Evolutionary conservation across 345 rosid genomes (phyloP).

Genomic region (Pistacia vera): DNA sequence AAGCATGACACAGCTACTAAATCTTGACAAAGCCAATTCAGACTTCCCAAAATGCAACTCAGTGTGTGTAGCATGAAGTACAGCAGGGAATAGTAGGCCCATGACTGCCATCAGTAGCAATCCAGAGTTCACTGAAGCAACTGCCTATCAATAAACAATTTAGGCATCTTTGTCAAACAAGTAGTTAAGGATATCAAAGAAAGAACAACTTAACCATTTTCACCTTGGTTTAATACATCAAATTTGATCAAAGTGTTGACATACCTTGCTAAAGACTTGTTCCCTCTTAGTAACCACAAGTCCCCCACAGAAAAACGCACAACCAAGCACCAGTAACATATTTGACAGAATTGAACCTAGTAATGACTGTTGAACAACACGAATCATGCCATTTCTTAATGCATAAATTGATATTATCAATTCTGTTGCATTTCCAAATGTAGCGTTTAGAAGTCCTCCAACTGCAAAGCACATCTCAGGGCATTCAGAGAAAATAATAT

Average conservation of each 20-base stretch:
- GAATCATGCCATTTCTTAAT: constrained; percentile 41
- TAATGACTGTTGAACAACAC: constrained; percentile 58
- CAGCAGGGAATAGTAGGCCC: constrained; percentile 51
- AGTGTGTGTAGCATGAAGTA: constrained; percentile 50
- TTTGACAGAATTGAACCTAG: constrained; percentile 56
- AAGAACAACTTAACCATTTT: background rate
- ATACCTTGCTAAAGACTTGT: constrained; percentile 48
- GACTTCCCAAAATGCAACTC: constrained; percentile 56
- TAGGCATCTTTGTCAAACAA: background rate
- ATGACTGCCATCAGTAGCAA: constrained; percentile 54
- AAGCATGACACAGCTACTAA: constrained; percentile 58
- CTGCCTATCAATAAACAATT: constrained; percentile 35
- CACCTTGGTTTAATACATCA: background rate
- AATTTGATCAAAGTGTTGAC: background rate
- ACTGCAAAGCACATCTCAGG: constrained; percentile 32
- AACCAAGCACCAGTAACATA: constrained; percentile 62
- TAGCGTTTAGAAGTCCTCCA: constrained; percentile 55
- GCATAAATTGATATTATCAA: constrained; percentile 55
- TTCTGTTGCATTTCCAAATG: constrained; percentile 58
- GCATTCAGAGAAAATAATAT: background rate
- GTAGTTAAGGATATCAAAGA: too few relatives aligned
- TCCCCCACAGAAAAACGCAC: constrained; percentile 55
- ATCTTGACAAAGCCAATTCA: constrained; percentile 55
- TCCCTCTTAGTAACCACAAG: constrained; percentile 40
- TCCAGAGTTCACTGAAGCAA: constrained; percentile 46